Evolutionary conservation across 352 stramenopile species (phyloP).

Genomic region (Albugo candida): DNA sequence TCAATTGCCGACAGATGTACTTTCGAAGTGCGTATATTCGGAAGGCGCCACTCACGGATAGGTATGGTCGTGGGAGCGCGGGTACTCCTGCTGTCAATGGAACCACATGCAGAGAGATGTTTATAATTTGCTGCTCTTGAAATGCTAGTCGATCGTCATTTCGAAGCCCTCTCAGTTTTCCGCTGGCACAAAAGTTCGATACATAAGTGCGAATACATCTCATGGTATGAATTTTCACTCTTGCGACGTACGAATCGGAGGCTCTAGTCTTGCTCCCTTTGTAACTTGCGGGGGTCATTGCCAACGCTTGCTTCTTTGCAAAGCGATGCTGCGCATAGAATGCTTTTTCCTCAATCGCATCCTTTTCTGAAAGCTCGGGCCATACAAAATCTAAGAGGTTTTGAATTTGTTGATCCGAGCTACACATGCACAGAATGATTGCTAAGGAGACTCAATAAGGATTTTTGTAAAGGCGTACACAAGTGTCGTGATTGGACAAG

Average conservation of each 20-base stretch:
- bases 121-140: neutral
- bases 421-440: conserved; percentile 1
- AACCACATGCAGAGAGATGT: neutral
- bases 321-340: conserved; percentile 51
- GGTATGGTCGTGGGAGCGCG: conserved; percentile 19
- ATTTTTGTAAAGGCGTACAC: conserved; percentile 23
- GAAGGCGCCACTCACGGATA: conserved; percentile 39
- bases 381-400: conserved; percentile 60
- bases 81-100: conserved; percentile 7
- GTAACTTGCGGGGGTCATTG: neutral
- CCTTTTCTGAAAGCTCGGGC: conserved; percentile 30
- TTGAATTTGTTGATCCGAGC: conserved; percentile 52
- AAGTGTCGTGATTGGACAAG: conserved; percentile 33
- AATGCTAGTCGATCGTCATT: neutral
- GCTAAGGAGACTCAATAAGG: neutral
- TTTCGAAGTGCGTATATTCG: conserved; percentile 47
- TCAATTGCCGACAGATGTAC: conserved; percentile 16
- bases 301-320: conserved; percentile 14
- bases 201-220: neutral
- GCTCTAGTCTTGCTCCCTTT: too few relatives aligned
- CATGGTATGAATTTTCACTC: neutral
- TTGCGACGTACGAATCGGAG: neutral
- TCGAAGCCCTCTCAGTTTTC: neutral
- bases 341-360: conserved; percentile 22
- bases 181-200: neutral